Base-by-base conservation (phyloP, 2,329 filamentous ascomycete genomes). In the Xylaria hypoxylon region DNA sequence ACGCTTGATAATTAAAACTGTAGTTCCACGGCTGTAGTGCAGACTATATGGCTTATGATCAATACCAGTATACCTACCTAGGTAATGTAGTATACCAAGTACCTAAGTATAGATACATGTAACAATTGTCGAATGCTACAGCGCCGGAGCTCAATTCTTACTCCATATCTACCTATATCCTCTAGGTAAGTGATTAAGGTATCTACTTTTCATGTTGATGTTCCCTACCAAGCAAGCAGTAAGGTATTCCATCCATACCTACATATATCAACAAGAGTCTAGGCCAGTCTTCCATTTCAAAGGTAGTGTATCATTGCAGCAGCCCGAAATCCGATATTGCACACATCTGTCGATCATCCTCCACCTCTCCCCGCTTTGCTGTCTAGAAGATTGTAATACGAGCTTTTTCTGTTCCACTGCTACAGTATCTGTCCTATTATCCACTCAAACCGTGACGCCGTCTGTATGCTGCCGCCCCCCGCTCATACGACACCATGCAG, bases 281-380 rank as follows among this genome's bases (percentile, higher is more conserved):
- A 26, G 35, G 10, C 52, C 52, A 13, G 22, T 55, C 52, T 55
- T 42, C 35, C 19, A 10, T 28, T 28, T 51, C 28, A 51, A 51
- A 24, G 28, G 15, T 1, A 50, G 5, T 5, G 35, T 42, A 45
- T 61, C 40, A 31, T 44, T 45, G 40, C 59, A 35, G 40, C 28
- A 28, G 28, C 22, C 38, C 59, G n/a, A 35, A 24, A 38, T 38
- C 6, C 59, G 22, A 26, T 15, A 40, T 28, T 28, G 3, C 47
- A 44, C 19, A 17, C 48, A 51, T 8, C 28, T 22, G 40, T 55
- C 50, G 59, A 56, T 62, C 51, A 31, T 22, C 60, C 31, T 47
- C 28, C 50, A 40, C 28, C 28, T n/a, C 51, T 35, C 60, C 60
- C 52, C 60, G 52, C 60, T 63, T 51, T 57, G 35, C n/a, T 5